Percentiles rank a stretch among this genome's conserved stretches.
Conservation (phyloP, 1,284 basidiomycete genomes). For the Ceratobasidium sp. region DNA sequence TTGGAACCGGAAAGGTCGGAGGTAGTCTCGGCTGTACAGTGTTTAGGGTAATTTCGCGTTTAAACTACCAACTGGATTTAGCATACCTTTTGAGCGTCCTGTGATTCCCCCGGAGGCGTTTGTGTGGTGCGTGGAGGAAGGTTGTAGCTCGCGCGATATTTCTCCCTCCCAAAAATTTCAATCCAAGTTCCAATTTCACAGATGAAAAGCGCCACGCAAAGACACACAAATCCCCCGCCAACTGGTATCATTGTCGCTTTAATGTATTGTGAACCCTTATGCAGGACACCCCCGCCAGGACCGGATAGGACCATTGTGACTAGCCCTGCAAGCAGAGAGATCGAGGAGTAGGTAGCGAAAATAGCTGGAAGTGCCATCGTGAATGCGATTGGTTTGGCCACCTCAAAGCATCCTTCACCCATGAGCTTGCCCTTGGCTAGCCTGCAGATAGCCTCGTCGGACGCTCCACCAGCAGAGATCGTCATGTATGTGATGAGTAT, state of each 20-base stretch:
- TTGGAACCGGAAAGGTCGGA: no score
- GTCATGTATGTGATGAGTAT: constrained; percentile 1
- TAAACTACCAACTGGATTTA: no score
- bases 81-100: no score
- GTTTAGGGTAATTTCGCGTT: no score
- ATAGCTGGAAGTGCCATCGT: constrained; percentile 19
- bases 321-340: constrained; percentile 18
- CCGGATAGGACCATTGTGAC: constrained; percentile 2
- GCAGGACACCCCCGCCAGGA: background rate
- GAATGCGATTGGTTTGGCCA: constrained; percentile 5
- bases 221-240: background rate
- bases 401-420: background rate
- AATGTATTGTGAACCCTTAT: background rate
- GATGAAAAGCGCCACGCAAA: background rate
- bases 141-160: background rate
- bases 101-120: no score
- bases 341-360: constrained; percentile 16
- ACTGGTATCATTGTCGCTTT: constrained; percentile 9
- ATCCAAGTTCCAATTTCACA: constrained; percentile 17
- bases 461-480: constrained; percentile 20
- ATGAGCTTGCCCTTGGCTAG: background rate
- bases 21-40: no score
- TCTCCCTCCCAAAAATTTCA: background rate
- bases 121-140: no score
- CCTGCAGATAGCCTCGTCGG: constrained; percentile 16